Evolutionary conservation across 2,329 filamentous ascomycete genomes (phyloP), one percentile per base, ranked within the genome.

Genomic region (Orbilia ellipsospora): DNA sequence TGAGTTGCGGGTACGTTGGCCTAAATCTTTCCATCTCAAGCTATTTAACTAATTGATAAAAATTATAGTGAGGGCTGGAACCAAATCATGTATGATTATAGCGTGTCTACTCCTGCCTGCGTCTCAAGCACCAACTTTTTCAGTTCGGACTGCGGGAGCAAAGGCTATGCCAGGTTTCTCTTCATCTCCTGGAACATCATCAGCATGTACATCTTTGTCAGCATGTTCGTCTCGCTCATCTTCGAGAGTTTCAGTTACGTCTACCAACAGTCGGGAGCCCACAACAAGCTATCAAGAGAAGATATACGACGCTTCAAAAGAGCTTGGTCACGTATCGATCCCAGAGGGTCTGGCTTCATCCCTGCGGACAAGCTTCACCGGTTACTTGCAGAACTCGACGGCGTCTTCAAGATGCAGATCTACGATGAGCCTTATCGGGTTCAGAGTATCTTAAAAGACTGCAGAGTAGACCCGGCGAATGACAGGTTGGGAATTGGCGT

Each of bases 201-300:
- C 83, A 98, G 94, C 91, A 99, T 99, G 95, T 99, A 99, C 84
- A 96, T 99, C 80, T 99, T 99, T 80, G 94, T 98, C 81, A 97
- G 94, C 81, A 85, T 99, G 79, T 99, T 99, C 82, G 94, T 99
- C 73, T 99, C 95, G 57, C 89, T 99, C 82, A 99, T 99, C 79
- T 99, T 96, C 84, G 95, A 99, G 84, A 98, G 94, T 83, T 99
- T 99, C 86, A 97, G 93, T 82, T 99, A 99, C 80, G 95, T 99
- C 77, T 99, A 98, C 82, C 96, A 99, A 84, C 89, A 93, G 77
- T 97, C 94, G 75, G 97, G 92, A 80, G 93, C 93, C n/a, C 87
- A 97, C 79, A 93, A 92, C 4, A 90, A 92, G 76, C 90, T 99
- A 79, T 96, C 93, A 80, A 88, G 95, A 78, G 93, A 97, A 79